Conservation (phyloP, 768 basidiomycete species). For the Podaxis sp. region DNA sequence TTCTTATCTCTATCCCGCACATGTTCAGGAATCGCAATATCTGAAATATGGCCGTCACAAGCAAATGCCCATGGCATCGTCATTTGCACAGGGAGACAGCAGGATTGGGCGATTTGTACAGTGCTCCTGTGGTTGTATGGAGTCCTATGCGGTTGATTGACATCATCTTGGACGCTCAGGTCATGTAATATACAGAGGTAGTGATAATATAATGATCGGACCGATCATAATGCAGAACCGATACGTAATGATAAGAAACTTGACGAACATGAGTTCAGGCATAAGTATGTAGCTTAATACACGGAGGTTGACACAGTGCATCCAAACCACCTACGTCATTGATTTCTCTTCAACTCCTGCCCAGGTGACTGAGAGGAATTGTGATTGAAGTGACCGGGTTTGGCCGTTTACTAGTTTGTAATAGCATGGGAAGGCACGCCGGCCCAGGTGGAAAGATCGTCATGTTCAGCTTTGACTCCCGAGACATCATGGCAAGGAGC, state of each 20-base stretch:
- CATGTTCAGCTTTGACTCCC: too few species aligned
- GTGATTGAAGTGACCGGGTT: too few species aligned
- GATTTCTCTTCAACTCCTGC: too few species aligned
- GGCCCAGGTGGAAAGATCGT: neutral
- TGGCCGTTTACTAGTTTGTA: neutral
- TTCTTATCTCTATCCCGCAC: neutral
- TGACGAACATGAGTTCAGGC: too few species aligned
- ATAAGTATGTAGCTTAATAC: too few species aligned
- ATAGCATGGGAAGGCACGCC: neutral
- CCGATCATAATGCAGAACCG: neutral
- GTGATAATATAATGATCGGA: neutral
- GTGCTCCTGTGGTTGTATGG: slow-evolving; percentile 40
- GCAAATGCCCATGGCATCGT: neutral
- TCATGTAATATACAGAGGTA: neutral
- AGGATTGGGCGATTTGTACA: slow-evolving; percentile 18
- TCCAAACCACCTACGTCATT: too few species aligned
- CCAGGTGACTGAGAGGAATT: too few species aligned
- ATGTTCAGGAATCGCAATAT: neutral
- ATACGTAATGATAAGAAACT: neutral
- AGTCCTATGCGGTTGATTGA: slow-evolving; percentile 26
- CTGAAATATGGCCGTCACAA: neutral
- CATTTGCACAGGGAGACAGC: neutral
- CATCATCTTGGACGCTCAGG: neutral
- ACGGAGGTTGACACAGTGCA: too few species aligned
- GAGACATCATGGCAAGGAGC: neutral